A percentile compares a stretch with the other conserved stretches of the same genome.
These are phyloP conservation scores for Colletotrichum sp. DNA, from an alignment of 2,329 filamentous ascomycete species.

Conservation along the genomic window DNA sequence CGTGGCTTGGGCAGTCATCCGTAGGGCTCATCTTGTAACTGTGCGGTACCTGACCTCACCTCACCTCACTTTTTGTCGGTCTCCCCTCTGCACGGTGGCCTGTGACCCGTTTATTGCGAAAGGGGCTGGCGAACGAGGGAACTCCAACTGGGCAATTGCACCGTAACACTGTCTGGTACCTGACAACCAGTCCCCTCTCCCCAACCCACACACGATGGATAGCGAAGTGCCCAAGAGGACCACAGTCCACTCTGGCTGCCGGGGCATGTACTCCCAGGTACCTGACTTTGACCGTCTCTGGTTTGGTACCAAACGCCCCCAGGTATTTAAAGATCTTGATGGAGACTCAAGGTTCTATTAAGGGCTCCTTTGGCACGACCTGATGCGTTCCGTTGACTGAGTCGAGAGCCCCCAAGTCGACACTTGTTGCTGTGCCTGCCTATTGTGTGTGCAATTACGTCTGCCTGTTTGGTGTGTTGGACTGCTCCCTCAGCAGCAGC, in stretches of 20 bases:
- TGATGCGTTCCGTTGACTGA: slow-evolving; percentile 6
- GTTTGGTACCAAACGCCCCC: neutral
- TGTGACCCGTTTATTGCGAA: slow-evolving; percentile 8
- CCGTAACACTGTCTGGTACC: neutral
- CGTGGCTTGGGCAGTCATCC: neutral
- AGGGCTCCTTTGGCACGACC: slow-evolving; percentile 3
- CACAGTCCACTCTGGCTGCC: neutral
- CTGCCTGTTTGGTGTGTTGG: neutral
- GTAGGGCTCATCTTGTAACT: neutral
- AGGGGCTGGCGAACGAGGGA: neutral
- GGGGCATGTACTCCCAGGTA: neutral
- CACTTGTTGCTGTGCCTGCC: neutral
- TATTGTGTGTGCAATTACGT: neutral
- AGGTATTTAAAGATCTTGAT: slow-evolving; percentile 17
- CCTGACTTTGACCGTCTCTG: neutral
- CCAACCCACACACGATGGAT: neutral
- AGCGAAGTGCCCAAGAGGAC: neutral
- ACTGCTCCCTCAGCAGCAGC: neutral
- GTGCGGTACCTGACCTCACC: neutral
- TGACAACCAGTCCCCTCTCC: neutral
- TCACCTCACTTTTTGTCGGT: neutral
- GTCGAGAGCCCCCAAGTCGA: neutral
- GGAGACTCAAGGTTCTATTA: slow-evolving; percentile 6
- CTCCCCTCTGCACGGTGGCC: slow-evolving; percentile 3
- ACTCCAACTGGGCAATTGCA: neutral